phyloP scores from a whole-genome alignment of 75 land plant species.

The Sequoiadendron giganteum region DNA sequence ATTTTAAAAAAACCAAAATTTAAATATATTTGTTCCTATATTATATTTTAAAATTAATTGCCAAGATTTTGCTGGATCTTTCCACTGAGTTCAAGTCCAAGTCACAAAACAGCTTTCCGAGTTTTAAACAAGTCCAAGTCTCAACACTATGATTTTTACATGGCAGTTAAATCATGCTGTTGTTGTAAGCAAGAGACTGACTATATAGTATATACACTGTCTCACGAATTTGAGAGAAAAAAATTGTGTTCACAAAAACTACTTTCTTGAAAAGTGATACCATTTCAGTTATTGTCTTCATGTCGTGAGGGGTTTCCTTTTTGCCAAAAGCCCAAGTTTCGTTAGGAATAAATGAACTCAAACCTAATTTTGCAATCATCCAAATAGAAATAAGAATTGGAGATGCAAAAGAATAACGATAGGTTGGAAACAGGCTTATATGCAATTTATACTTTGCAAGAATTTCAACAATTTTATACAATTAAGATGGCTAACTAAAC shows the following conservation, averaged over 20 bases:
- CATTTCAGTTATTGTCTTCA: not conserved
- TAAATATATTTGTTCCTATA: too few relatives aligned
- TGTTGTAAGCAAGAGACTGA: not conserved
- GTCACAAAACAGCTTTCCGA: too few relatives aligned
- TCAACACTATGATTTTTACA: not conserved
- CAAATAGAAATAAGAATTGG: not conserved
- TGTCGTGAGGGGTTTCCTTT: not conserved
- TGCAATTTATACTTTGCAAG: not conserved
- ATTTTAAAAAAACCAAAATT: too few relatives aligned
- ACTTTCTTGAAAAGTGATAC: not conserved
- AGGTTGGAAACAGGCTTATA: not conserved
- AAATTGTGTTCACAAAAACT: not conserved
- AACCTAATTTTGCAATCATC: not conserved
- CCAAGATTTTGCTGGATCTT: too few relatives aligned
- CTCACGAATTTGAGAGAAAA: not conserved
- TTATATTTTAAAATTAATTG: too few relatives aligned
- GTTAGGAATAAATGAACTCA: not conserved
- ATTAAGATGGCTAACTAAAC: not conserved
- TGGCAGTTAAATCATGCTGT: not conserved
- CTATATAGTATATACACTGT: not conserved
- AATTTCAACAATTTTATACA: not conserved
- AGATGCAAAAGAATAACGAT: not conserved
- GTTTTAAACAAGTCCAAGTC: too few relatives aligned
- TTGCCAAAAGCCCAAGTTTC: not conserved
- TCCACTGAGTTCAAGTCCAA: too few relatives aligned